Conservation (phyloP, 257 asterid species). For the Handroanthus guayacan region DNA sequence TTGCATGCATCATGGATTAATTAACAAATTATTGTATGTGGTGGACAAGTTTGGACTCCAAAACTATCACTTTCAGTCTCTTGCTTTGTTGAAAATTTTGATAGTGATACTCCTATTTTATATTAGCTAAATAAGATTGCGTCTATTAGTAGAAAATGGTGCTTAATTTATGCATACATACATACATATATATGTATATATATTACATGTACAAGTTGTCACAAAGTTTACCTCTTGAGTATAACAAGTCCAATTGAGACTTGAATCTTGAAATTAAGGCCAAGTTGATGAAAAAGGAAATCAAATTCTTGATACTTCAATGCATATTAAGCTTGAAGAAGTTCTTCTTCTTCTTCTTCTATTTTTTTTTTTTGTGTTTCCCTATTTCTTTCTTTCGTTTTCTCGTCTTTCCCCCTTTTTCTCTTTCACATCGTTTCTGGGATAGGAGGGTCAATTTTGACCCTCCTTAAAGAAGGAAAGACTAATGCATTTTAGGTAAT, state of each 20-base stretch:
- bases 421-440: too few species aligned
- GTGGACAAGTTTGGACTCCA: not conserved
- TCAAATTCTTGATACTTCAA: not conserved
- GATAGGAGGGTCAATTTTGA: too few species aligned
- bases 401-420: too few species aligned
- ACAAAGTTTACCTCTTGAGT: not conserved
- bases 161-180: not conserved
- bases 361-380: too few species aligned
- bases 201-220: not conserved
- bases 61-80: conserved; percentile 10
- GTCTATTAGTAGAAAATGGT: not conserved
- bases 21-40: conserved; percentile 6
- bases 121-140: not conserved
- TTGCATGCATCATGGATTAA: not conserved
- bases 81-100: conserved; percentile 11
- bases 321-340: not conserved
- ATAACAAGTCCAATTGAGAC: not conserved
- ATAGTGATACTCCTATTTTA: conserved; percentile 14
- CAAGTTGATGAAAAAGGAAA: not conserved
- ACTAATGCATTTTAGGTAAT: too few species aligned
- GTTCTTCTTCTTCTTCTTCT: too few species aligned
- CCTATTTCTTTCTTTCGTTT: too few species aligned
- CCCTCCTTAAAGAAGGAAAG: too few species aligned
- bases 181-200: not conserved
- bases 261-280: not conserved